Evolutionary conservation across 164 flowering plant genomes (phyloP).

Genomic region (Protea cynaroides): DNA sequence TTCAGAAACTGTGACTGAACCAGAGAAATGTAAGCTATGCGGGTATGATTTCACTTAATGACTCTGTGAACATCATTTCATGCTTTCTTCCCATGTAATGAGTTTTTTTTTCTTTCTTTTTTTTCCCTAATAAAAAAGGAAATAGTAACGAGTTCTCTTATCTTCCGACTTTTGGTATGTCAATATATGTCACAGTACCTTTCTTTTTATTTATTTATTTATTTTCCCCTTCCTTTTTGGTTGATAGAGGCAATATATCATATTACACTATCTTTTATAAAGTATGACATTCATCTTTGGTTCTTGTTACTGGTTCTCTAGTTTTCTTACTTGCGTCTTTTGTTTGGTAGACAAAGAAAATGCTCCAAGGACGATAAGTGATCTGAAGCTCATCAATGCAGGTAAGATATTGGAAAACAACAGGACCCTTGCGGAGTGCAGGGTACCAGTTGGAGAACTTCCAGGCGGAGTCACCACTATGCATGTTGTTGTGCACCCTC

Average conservation of each 20-base stretch:
- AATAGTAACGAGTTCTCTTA: neutral
- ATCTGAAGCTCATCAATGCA: constrained; percentile 52
- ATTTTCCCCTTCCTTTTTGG: too few species aligned
- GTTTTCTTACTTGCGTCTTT: neutral
- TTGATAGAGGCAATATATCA: too few species aligned
- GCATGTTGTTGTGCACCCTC: constrained; percentile 75
- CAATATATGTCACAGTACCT: too few species aligned
- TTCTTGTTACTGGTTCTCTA: neutral
- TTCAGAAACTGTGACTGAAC: neutral
- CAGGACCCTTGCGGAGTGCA: constrained; percentile 66
- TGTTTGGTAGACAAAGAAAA: constrained; percentile 41
- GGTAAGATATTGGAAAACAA: constrained; percentile 67
- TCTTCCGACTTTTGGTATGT: too few species aligned
- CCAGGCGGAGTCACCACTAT: constrained; percentile 48
- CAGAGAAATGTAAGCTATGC: neutral
- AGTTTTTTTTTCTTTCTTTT: too few species aligned
- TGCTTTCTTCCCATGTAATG: too few species aligned
- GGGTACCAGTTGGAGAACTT: constrained; percentile 49
- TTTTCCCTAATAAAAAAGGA: too few species aligned
- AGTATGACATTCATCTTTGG: neutral
- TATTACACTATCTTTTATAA: too few species aligned
- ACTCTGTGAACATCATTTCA: neutral
- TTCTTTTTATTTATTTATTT: too few species aligned
- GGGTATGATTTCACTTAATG: neutral
- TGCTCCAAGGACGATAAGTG: constrained; percentile 53